A percentile compares a stretch with the other conserved stretches of the same genome.
These are phyloP conservation scores for Phytophthora hybrid DNA, from an alignment of 352 stramenopile species.

Conservation along the genomic window DNA sequence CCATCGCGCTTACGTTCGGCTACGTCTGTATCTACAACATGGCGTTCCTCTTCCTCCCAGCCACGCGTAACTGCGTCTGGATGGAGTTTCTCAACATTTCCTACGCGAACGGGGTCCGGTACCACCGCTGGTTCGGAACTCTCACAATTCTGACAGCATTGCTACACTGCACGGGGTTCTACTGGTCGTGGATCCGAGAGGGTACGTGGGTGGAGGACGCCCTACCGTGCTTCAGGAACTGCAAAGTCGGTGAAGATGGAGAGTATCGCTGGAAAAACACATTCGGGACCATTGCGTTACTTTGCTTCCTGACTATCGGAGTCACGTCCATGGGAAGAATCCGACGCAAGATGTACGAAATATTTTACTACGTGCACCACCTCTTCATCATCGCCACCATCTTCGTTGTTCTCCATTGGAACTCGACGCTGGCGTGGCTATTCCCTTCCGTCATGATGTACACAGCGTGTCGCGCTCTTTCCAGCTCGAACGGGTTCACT, in stretches of 20 bases:
- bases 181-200: slow-evolving; percentile 31
- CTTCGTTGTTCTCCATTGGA: slow-evolving; percentile 46
- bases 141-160: slow-evolving; percentile 38
- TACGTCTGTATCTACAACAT: slow-evolving; percentile 50
- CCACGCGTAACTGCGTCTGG: slow-evolving; percentile 50
- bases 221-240: slow-evolving; percentile 49
- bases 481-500: slow-evolving; percentile 24
- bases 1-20: slow-evolving; percentile 35
- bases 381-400: slow-evolving; percentile 43
- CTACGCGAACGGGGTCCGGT: slow-evolving; percentile 50
- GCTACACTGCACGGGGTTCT: slow-evolving; percentile 37
- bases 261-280: slow-evolving; percentile 46
- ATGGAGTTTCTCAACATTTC: slow-evolving; percentile 60
- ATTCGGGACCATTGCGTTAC: slow-evolving; percentile 43
- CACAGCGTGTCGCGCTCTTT: slow-evolving; percentile 34
- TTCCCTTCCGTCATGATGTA: slow-evolving; percentile 41
- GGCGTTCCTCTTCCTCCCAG: slow-evolving; percentile 49
- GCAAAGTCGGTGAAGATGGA: slow-evolving; percentile 30
- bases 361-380: slow-evolving; percentile 50
- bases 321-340: slow-evolving; percentile 39
- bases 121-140: slow-evolving; percentile 51
- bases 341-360: slow-evolving; percentile 38
- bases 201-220: slow-evolving; percentile 27
- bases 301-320: slow-evolving; percentile 44
- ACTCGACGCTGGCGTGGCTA: slow-evolving; percentile 36